Conservation (phyloP, 768 basidiomycete genomes). For the Strobilomyces dryophilus region DNA sequence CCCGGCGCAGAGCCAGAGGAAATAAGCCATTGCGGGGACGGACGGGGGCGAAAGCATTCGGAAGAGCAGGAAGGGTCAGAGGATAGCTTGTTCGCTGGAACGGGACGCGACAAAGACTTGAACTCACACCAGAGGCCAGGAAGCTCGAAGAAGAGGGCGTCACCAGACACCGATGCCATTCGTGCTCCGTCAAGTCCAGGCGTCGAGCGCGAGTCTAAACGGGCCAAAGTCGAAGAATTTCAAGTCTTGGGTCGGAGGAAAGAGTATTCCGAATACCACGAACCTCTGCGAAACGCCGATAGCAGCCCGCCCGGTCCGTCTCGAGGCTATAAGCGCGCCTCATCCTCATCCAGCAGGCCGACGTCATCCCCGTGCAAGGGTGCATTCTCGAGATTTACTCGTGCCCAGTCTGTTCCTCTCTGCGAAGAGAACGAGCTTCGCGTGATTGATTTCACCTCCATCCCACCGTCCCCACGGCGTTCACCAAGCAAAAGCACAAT, state of each 20-base stretch:
- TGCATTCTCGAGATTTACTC: constrained; percentile 11
- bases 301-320: constrained; percentile 1
- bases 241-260: constrained; percentile 8
- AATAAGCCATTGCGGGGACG: background rate
- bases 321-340: constrained; percentile 12
- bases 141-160: constrained; percentile 28
- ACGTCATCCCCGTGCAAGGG: constrained; percentile 13
- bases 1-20: background rate
- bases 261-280: constrained; percentile 15
- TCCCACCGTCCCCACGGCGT: constrained; percentile 26
- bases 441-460: constrained; percentile 18
- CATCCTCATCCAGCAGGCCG: constrained; percentile 25
- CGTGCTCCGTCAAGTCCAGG: constrained; percentile 11
- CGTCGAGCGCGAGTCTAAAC: constrained; percentile 21
- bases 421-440: constrained; percentile 8
- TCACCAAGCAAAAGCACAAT: constrained; percentile 19
- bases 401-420: constrained; percentile 31
- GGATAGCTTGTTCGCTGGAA: constrained; percentile 36
- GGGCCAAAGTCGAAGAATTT: constrained; percentile 22
- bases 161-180: constrained; percentile 22
- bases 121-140: background rate
- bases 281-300: constrained; percentile 21
- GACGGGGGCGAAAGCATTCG: constrained; percentile 2
- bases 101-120: background rate
- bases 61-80: constrained; percentile 23